Base-by-base conservation (phyloP, 2,329 filamentous ascomycete species). In the Dactylonectria estremocensis region DNA sequence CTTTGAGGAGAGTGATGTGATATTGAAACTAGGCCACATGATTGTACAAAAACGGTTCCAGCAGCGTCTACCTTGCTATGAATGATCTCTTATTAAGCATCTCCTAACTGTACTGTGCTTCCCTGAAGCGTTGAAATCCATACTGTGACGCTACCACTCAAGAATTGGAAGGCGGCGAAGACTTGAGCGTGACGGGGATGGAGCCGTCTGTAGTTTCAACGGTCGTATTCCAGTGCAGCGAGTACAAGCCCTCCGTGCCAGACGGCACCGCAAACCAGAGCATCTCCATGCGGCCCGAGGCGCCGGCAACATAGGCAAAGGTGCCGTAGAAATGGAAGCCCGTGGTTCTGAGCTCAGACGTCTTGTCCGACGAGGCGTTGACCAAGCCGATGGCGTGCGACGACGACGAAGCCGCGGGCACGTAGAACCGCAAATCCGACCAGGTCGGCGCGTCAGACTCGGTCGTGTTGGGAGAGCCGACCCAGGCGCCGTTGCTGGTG, bases 141-240 rank as follows among this genome's bases (percentile, higher is more conserved):
- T n/a, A 9, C 40, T 16, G 16, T n/a, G 40, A 3, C 40, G 8
- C 16, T n/a, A n/a, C 16, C 31, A 22, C 50, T 20, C n/a, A 53
- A 18, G 50, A 28, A 14, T 53, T 53, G 2, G 50, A 53, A 10
- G 50, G 50, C n/a, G 50, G 50, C 5, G 50, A 20, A 2, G 50
- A 35, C 31, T 53, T 67, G 16, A 67, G 50, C n/a, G 65, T 55
- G 33, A 67, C n/a, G 16, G 52, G 31, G 10, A 64, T 37, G 11
- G 54, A 16, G 13, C 48, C 54, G n/a, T 54, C 43, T 10, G 22
- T 40, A 2, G 37, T 54, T 18, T 66, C 66, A 14, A 37, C 55
- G n/a, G 66, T 59, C 18, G 50, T 55, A 54, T 69, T 63, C 67
- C 67, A 69, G 6, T 45, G 52, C 43, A 69, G 49, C 24, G 55